Conservation (phyloP, 2,329 filamentous ascomycete species). For the Aspergillus sojae region DNA sequence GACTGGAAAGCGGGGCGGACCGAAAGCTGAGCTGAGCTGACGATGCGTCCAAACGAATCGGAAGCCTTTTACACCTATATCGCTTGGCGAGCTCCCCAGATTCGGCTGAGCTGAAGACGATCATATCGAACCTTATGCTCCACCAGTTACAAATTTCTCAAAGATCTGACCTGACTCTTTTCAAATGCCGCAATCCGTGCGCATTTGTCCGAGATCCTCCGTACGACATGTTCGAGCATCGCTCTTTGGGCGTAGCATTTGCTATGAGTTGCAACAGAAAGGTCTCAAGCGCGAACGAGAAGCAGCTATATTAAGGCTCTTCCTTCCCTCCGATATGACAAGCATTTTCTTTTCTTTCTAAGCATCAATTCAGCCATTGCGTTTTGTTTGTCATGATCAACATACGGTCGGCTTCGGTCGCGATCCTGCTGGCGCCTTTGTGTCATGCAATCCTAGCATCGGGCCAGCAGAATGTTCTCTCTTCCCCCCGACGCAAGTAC, state of each 20-base stretch:
- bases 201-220: background rate
- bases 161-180: too few species aligned
- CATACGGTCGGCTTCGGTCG: constrained; percentile 12
- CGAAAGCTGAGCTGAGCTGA: background rate
- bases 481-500: background rate
- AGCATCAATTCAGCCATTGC: background rate
- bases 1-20: background rate
- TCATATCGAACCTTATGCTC: background rate
- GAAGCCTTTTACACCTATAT: too few species aligned
- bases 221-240: background rate
- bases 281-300: background rate
- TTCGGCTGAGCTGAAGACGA: background rate
- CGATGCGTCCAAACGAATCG: background rate
- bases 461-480: background rate
- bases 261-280: too few species aligned
- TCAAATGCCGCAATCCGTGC: background rate
- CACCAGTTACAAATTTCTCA: background rate
- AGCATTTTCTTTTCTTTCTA: background rate
- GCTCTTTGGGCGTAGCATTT: too few species aligned
- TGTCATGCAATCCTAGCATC: background rate
- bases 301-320: background rate
- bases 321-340: background rate
- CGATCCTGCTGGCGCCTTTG: constrained; percentile 8
- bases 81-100: background rate
- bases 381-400: background rate